Evolutionary conservation across 2,329 filamentous ascomycete species (phyloP).

Genomic region (Talaromyces sp.): DNA sequence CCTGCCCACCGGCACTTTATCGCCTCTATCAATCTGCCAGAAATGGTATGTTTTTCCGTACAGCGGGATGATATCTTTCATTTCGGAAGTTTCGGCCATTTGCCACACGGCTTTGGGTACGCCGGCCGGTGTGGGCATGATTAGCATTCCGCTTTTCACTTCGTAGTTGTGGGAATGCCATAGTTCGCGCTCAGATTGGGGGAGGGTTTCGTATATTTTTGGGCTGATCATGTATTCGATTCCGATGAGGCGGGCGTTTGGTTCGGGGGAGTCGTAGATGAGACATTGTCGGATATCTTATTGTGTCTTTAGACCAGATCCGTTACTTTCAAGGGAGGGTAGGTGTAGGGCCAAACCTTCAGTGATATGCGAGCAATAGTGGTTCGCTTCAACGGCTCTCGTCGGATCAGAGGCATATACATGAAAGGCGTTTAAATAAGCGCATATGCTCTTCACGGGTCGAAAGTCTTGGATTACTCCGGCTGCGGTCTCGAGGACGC

Average conservation of each 20-base stretch:
- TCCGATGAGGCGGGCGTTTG: conserved; percentile 69
- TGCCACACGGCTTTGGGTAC: conserved; percentile 63
- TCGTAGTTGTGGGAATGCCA: conserved; percentile 68
- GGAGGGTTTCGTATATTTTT: conserved; percentile 61
- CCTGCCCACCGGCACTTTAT: conserved; percentile 56
- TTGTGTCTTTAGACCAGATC: not conserved
- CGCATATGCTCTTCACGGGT: conserved; percentile 70
- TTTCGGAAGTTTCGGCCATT: conserved; percentile 69
- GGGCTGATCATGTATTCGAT: conserved; percentile 84
- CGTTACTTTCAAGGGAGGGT: not conserved
- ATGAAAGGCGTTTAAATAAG: conserved; percentile 82
- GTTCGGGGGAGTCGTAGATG: conserved; percentile 67
- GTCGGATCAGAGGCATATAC: conserved; percentile 68
- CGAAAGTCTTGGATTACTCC: conserved; percentile 49
- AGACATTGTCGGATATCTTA: conserved; percentile 78
- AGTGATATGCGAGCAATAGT: conserved; percentile 76
- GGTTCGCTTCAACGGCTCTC: conserved; percentile 69
- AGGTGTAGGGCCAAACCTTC: conserved; percentile 39
- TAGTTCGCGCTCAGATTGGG: conserved; percentile 61
- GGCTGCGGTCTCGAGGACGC: conserved; percentile 36
- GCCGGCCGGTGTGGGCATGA: conserved; percentile 35
- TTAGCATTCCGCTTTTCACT: conserved; percentile 41
- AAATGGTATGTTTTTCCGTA: conserved; percentile 84
- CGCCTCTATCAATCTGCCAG: conserved; percentile 76
- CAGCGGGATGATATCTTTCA: conserved; percentile 67